These are phyloP conservation scores for Nicotiana undulata DNA, from an alignment of 257 asterid genomes.

Conservation along the genomic window DNA sequence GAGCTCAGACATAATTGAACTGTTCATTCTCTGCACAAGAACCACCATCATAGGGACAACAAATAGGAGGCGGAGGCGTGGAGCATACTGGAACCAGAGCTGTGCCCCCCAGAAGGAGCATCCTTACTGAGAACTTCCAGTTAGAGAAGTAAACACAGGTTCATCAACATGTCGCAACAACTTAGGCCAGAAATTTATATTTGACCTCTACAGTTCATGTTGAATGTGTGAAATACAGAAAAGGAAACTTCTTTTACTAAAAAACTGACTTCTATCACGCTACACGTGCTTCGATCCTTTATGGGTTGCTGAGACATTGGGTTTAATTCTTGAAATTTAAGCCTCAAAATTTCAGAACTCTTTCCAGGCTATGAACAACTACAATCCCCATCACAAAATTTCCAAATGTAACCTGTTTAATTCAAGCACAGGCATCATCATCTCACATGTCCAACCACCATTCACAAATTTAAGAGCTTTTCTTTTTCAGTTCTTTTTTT, in stretches of 20 bases:
- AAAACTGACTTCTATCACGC: background rate
- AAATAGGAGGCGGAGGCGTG: background rate
- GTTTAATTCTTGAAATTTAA: too few species aligned
- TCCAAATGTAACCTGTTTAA: background rate
- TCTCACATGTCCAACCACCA: background rate
- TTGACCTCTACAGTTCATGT: background rate
- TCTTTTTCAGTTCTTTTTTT: background rate
- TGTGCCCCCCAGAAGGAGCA: background rate
- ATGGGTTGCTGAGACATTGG: background rate
- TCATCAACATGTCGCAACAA: background rate
- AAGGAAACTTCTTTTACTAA: background rate
- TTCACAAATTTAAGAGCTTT: background rate
- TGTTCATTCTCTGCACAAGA: background rate
- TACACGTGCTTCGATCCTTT: background rate
- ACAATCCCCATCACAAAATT: too few species aligned
- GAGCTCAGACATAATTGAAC: background rate
- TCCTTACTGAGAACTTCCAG: background rate
- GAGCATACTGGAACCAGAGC: background rate
- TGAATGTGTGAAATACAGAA: background rate
- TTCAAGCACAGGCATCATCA: background rate
- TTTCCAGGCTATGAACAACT: too few species aligned
- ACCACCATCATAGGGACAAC: background rate
- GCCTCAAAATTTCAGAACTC: too few species aligned
- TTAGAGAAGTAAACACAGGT: background rate
- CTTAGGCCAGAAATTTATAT: background rate